Conservation (phyloP, 192 early-diverging fungal genomes). For the Globomyces pollinis-pini region DNA sequence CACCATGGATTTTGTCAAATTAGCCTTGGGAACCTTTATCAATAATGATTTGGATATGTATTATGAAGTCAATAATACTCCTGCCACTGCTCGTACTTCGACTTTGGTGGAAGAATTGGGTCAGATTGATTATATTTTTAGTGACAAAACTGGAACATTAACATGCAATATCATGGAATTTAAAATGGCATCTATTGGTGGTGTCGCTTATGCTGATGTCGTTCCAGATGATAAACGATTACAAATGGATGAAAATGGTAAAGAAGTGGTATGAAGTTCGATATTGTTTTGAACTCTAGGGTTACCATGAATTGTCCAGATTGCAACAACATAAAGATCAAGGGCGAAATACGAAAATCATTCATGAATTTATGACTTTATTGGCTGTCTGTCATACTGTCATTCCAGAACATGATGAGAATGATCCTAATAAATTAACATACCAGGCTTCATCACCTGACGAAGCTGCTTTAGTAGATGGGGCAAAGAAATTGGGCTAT, state of each 20-base stretch:
- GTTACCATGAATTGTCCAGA: slow-evolving; percentile 32
- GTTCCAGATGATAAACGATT: slow-evolving; percentile 83
- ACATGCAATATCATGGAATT: slow-evolving; percentile 58
- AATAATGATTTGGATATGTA: slow-evolving; percentile 97
- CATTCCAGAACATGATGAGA: slow-evolving; percentile 76
- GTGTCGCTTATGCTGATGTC: slow-evolving; percentile 76
- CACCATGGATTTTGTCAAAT: slow-evolving; percentile 98
- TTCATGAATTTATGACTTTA: slow-evolving; percentile 84
- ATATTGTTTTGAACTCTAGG: slow-evolving; percentile 33
- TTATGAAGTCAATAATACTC: slow-evolving; percentile 85
- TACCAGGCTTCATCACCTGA: slow-evolving; percentile 98
- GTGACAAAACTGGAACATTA: slow-evolving; percentile 76
- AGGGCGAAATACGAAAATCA: slow-evolving; percentile 22
- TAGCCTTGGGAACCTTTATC: slow-evolving; percentile 81
- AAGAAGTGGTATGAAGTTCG: slow-evolving; percentile 35
- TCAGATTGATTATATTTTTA: slow-evolving; percentile 94
- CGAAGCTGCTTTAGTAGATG: slow-evolving; percentile 83
- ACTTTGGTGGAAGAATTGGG: slow-evolving; percentile 98
- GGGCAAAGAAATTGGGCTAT: slow-evolving; percentile 50
- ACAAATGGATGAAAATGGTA: slow-evolving; percentile 55
- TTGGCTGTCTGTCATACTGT: slow-evolving; percentile 96
- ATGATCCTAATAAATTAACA: slow-evolving; percentile 56
- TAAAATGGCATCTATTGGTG: slow-evolving; percentile 75
- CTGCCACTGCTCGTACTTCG: slow-evolving; percentile 85
- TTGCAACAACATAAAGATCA: slow-evolving; percentile 29